Evolutionary conservation across 2,329 filamentous ascomycete genomes (phyloP), one percentile per base, ranked within the genome.

Genomic region (Dothistroma pini): DNA sequence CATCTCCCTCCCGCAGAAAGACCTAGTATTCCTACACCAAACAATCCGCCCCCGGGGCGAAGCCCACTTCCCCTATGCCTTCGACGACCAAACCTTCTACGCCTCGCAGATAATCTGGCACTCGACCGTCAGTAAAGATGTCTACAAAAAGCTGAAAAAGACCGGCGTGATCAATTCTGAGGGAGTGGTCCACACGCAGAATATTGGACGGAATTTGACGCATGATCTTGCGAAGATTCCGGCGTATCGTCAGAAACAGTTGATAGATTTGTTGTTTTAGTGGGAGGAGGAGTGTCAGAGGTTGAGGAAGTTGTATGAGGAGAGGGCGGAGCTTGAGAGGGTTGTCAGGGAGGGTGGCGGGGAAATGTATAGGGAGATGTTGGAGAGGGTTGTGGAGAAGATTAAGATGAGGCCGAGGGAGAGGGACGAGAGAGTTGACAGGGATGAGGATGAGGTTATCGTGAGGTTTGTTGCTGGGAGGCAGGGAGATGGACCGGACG

Each of bases 371-470:
- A 4, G 25, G 12, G 16, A 47, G 8, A 29, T 62, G 25, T 31
- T 58, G 38, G 49, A 58, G 21, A 47, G 59, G 29, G 59, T 58
- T 8, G 25, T 49, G 25, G 29, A 35, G 21, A 62, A 58, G 51
- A 55, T 51, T 4, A 50, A 31, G 51, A n/a, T 41, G 7, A 58
- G 19, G 38, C 59, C 59, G 12, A 56, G 55, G 47, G 56, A 55
- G 25, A 19, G 59, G 21, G 21, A 55, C 34, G 55, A 55, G 35
- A 32, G 9, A 11, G 31, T 56, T 3, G 59, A 62, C 51, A 55
- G 47, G 73, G 69, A 76, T 81, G 57, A 75, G 77, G 68, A 68
- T 67, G 53, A 62, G 48, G 35, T 66, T 53, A 61, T 55, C 29
- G 34, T 58, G n/a, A 31, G 56, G 55, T 48, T 56, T 32, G 14